phyloP scores from a whole-genome alignment of 2,329 filamentous ascomycete genomes.

The Fusarium foetens region DNA sequence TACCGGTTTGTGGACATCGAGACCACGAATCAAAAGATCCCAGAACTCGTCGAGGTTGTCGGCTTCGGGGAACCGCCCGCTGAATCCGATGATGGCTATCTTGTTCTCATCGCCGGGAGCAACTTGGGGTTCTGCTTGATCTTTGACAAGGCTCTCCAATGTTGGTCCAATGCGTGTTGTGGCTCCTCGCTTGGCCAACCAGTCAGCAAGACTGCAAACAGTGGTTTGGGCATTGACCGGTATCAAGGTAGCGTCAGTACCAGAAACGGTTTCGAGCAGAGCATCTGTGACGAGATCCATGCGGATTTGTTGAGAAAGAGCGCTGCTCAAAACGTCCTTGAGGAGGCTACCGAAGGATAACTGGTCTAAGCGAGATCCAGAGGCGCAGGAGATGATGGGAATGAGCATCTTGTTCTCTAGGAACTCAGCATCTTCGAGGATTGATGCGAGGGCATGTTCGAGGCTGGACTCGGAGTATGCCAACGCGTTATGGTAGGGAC shows the following conservation, averaged over 20 bases:
- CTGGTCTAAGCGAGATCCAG: not conserved
- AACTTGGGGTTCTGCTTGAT: accelerated
- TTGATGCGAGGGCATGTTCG: not conserved
- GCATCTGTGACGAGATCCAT: not conserved
- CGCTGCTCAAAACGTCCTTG: not conserved
- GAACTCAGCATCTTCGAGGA: not conserved
- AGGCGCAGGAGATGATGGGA: not conserved
- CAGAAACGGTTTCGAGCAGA: not conserved
- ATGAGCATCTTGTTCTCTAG: not conserved
- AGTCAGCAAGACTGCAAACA: not conserved
- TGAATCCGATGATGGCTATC: slow-evolving; percentile 80
- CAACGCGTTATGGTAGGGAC: not conserved
- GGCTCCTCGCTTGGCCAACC: not conserved
- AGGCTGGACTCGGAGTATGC: not conserved
- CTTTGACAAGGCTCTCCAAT: not conserved
- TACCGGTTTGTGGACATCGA: slow-evolving; percentile 72
- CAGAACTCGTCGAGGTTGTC: slow-evolving; percentile 63
- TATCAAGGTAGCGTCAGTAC: not conserved
- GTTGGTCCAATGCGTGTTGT: not conserved
- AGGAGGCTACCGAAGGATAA: not conserved
- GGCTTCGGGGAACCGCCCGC: slow-evolving; percentile 57
- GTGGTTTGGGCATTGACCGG: not conserved
- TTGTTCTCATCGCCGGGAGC: slow-evolving; percentile 53
- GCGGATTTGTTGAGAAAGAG: not conserved
- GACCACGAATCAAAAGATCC: slow-evolving; percentile 72